Base-by-base conservation (phyloP, 2,329 filamentous ascomycete genomes). In the Cladosporium sp. region DNA sequence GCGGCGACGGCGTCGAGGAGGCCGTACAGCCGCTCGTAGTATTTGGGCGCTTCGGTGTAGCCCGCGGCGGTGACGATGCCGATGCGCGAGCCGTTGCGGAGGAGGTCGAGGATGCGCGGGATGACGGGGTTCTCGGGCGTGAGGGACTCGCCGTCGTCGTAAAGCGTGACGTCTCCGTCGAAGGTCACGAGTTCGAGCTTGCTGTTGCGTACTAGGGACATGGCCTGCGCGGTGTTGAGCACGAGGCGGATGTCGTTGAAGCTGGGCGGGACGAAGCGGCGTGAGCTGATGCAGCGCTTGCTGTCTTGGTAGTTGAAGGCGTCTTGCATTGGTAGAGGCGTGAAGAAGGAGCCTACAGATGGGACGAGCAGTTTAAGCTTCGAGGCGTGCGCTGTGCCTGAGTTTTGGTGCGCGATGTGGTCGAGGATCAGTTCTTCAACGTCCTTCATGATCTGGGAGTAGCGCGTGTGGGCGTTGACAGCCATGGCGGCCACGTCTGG, bases 41-140 rank as follows among this genome's bases (percentile, higher is more conserved):
- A 98, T 59, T 84, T 84, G 51, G 85, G 81, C 4, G 89, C 87
- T 35, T 92, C 87, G 0, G 89, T 92, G 73, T 98, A 98, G 14
- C 93, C 93, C 1, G 93, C 93, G 1, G 93, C 93, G 0, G 93
- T 98, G 48, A 98, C 93, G 65, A 98, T 97, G 46, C 91, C 93
- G 60, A 98, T 85, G 60, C 86, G 87, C 58, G 92, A 87, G 55
- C 86, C 85, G 59, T 84, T 84, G 43, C 77, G 78, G 61, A 98
- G 80, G 13, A 98, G 82, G 56, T 84, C 83, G 52, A 84, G 63
- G 43, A 85, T 80, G 9, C 81, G 77, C 3, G 74, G 74, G 49
- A 97, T 90, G 13, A 95, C 83, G 0, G 89, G 87, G 67, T 87
- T 95, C 13, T 81, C 77, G 0, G 84, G 76, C 51, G 85, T 83